Conservation (phyloP, 768 basidiomycete species). For the Psilocybe cyanescens region DNA sequence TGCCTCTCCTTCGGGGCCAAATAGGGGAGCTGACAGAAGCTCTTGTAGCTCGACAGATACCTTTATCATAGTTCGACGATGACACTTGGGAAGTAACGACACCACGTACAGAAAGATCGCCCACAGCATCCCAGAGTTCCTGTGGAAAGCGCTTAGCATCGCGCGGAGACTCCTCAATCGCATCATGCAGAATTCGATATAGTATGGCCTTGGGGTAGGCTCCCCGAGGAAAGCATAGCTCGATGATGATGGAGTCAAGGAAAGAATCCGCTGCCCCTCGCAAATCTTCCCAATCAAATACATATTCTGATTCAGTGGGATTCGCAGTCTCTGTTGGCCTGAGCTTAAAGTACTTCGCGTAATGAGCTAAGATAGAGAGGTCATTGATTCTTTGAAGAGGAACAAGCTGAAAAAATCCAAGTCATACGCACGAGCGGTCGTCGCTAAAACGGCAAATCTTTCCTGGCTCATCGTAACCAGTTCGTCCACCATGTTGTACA, state of each 20-base stretch:
- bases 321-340: slow-evolving; percentile 43
- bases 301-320: slow-evolving; percentile 51
- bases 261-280: slow-evolving; percentile 74
- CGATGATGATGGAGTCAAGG: slow-evolving; percentile 82
- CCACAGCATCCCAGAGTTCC: slow-evolving; percentile 79
- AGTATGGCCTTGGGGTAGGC: slow-evolving; percentile 70
- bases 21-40: slow-evolving; percentile 63
- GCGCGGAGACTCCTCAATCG: slow-evolving; percentile 71
- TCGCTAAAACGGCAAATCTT: slow-evolving; percentile 70
- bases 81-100: neutral
- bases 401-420: neutral
- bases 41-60: slow-evolving; percentile 64
- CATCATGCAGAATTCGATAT: slow-evolving; percentile 69
- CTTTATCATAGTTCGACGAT: slow-evolving; percentile 40
- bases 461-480: slow-evolving; percentile 66
- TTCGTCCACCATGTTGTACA: slow-evolving; percentile 65
- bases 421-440: slow-evolving; percentile 61
- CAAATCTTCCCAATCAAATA: slow-evolving; percentile 69
- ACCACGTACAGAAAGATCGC: slow-evolving; percentile 71
- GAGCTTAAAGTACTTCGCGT: slow-evolving; percentile 70
- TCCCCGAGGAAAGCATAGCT: slow-evolving; percentile 76
- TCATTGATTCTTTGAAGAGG: neutral
- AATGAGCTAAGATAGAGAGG: slow-evolving; percentile 56
- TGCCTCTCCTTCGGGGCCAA: slow-evolving; percentile 54
- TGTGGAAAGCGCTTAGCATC: slow-evolving; percentile 82